Base-by-base conservation (phyloP, 176 grass and related monocot species). In the Coix lacrymajobi region DNA sequence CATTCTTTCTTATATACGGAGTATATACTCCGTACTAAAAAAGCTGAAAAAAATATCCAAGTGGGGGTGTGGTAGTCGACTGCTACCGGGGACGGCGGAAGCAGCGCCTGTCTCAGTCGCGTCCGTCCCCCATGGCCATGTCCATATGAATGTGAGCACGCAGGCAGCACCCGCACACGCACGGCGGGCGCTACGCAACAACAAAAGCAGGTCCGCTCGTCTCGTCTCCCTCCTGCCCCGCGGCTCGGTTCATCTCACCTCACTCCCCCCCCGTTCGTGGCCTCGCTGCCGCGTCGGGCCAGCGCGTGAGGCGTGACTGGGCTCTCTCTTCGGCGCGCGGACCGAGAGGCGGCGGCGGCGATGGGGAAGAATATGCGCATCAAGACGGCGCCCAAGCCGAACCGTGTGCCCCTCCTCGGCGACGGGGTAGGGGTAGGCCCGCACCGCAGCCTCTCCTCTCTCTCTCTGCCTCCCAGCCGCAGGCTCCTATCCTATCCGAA, bases 321-420 rank as follows among this genome's bases (percentile, higher is more conserved):
- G 38, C 41, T 66, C 29, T 66, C 29, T 7, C 62, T 14, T 32
- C 39, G 49, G 26, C 85, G 36, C 41, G 8, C 77, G 62, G 70
- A 11, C 62, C 65, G n/a, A 70, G 67, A 11, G 51, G 12, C 7
- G 3, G 32, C 64, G 60, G 54, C 66, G 62, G 75, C 26, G 58
- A 92, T 92, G 92, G 89, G 61, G 82, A 85, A 89, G 81, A 58
- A 89, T 34, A 24, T 89, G 52, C 85, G 85, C 74, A 92, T 90
- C 74, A 94, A 83, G 75, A 81, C 92, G 7, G 83, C 71, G 20
- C 9, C 85, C 69, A 80, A 41, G 68, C 66, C 45, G 44, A 76
- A 71, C 56, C 90, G 78, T 74, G 52, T 6, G 25, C 92, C 92
- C 31, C 87, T 94, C 48, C 84, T 94, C 78, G 28, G 52, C 85